phyloP scores from a whole-genome alignment of 2,329 filamentous ascomycete genomes.

The Sporothrix dimorphospora region DNA sequence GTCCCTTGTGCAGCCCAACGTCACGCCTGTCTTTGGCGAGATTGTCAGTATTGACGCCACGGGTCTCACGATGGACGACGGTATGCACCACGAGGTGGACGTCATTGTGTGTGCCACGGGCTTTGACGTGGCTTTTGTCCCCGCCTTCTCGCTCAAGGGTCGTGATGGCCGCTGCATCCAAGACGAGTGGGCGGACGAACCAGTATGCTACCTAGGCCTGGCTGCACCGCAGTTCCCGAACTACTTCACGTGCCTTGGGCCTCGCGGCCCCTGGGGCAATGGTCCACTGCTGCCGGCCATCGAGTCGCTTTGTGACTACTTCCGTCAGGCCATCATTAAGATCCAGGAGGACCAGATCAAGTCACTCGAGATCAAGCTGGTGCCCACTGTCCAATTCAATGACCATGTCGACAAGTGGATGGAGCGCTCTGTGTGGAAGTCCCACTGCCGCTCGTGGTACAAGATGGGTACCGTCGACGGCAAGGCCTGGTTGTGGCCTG shows the following conservation, averaged over 20 bases:
- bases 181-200: background rate
- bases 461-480: conserved; percentile 7
- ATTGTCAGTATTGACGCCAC: background rate
- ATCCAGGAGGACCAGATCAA: background rate
- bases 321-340: background rate
- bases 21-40: background rate
- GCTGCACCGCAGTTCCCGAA: conserved; percentile 6
- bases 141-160: background rate
- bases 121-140: conserved; percentile 1
- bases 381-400: background rate
- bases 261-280: background rate
- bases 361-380: background rate
- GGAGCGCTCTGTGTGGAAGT: background rate
- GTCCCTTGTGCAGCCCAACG: background rate
- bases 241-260: background rate
- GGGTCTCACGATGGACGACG: background rate
- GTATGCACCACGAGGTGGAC: background rate
- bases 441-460: conserved; percentile 17
- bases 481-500: conserved; percentile 14
- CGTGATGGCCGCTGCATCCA: background rate
- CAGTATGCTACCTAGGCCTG: background rate
- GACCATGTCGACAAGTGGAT: background rate
- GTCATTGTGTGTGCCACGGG: background rate
- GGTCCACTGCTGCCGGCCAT: background rate
- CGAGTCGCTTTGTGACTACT: background rate